phyloP scores from a whole-genome alignment of 495 filamentous ascomycete species.

The Geoglossum glabrum region DNA sequence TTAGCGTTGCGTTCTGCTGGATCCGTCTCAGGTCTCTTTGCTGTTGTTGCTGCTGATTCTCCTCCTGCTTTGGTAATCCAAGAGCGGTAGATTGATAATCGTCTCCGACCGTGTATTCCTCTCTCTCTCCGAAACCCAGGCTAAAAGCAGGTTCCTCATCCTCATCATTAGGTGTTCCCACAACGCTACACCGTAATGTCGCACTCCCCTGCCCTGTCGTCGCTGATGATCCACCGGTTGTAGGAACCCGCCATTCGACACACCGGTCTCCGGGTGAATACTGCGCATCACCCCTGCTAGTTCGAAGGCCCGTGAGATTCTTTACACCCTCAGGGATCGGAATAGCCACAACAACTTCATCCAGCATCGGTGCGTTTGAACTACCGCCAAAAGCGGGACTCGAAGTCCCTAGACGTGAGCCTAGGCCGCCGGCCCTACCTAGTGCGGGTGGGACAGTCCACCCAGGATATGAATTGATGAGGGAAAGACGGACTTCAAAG shows the following conservation, averaged over 20 bases:
- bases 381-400: constrained; percentile 37
- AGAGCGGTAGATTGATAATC: constrained; percentile 17
- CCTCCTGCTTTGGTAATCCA: constrained; percentile 8
- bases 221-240: constrained; percentile 37
- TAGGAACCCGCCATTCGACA: constrained; percentile 70
- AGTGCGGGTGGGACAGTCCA: not conserved
- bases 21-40: constrained; percentile 28
- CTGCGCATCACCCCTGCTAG: constrained; percentile 66
- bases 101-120: constrained; percentile 32
- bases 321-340: constrained; percentile 65
- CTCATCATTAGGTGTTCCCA: constrained; percentile 47
- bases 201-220: constrained; percentile 35
- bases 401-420: constrained; percentile 19
- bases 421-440: constrained; percentile 4
- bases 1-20: constrained; percentile 58
- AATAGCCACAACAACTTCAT: constrained; percentile 63
- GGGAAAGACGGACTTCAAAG: constrained; percentile 68
- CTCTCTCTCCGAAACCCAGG: constrained; percentile 8
- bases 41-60: constrained; percentile 3
- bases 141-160: constrained; percentile 24
- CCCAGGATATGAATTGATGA: constrained; percentile 34
- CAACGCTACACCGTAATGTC: constrained; percentile 61
- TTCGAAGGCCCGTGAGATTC: constrained; percentile 68
- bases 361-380: constrained; percentile 42
- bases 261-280: constrained; percentile 49